Evolutionary conservation across 1,284 basidiomycete genomes (phyloP).

Genomic region (Ganoderma boninense): DNA sequence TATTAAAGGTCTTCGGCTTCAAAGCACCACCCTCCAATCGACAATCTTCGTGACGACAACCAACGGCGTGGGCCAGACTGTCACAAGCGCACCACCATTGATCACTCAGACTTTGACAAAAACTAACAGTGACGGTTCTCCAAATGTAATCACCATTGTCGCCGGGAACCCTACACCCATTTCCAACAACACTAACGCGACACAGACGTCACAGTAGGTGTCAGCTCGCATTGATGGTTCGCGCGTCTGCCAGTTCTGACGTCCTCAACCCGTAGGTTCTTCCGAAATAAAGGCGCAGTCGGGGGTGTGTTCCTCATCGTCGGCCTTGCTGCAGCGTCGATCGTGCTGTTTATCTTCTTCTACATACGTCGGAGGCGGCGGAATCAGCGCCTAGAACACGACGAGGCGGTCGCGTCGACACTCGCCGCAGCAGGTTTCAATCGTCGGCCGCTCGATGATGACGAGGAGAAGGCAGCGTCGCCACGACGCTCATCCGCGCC

Average conservation of each 20-base stretch:
- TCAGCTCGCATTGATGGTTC: slow-evolving; percentile 9
- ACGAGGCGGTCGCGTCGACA: slow-evolving; percentile 71
- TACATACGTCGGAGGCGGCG: slow-evolving; percentile 70
- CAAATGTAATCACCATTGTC: slow-evolving; percentile 65
- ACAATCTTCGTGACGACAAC: slow-evolving; percentile 67
- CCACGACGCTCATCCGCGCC: slow-evolving; percentile 36
- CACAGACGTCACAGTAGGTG: slow-evolving; percentile 53
- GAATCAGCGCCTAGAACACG: slow-evolving; percentile 66
- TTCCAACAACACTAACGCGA: slow-evolving; percentile 50
- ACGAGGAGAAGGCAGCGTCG: slow-evolving; percentile 43
- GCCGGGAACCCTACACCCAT: slow-evolving; percentile 72
- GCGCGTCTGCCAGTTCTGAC: not conserved
- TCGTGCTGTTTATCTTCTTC: slow-evolving; percentile 75
- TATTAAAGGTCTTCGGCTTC: slow-evolving; percentile 9
- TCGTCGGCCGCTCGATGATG: slow-evolving; percentile 70
- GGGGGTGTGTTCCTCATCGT: slow-evolving; percentile 81
- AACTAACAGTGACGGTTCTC: slow-evolving; percentile 58
- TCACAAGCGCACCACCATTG: slow-evolving; percentile 59
- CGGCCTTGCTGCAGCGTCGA: slow-evolving; percentile 73
- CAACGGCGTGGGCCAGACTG: slow-evolving; percentile 58
- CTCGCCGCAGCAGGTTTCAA: slow-evolving; percentile 73
- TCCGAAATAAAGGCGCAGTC: slow-evolving; percentile 77
- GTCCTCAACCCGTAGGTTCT: slow-evolving; percentile 59
- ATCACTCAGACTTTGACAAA: slow-evolving; percentile 65
- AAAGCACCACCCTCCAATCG: slow-evolving; percentile 62